Evolutionary conservation across 1,284 basidiomycete species (phyloP).

Genomic region (Malassezia obtusa): DNA sequence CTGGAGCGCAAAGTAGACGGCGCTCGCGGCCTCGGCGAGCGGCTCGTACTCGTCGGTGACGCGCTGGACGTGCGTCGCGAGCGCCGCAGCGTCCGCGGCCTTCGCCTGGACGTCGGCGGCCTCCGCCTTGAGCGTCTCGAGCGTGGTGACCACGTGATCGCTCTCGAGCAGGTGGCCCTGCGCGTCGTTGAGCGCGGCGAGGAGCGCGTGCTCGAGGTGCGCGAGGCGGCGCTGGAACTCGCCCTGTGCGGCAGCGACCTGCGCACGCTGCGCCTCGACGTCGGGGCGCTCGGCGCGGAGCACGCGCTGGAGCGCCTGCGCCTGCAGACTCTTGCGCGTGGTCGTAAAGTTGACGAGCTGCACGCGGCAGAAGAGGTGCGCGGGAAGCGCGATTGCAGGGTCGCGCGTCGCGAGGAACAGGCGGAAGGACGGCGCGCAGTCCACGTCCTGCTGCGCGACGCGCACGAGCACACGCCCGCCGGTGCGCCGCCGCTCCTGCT

Average conservation of each 20-base stretch:
- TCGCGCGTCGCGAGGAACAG: conserved; percentile 98
- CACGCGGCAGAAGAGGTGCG: conserved; percentile 95
- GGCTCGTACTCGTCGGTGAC: conserved; percentile 91
- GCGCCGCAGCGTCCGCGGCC: conserved; percentile 90
- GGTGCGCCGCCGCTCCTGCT: conserved; percentile 75
- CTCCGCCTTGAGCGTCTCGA: conserved; percentile 93
- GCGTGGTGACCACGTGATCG: conserved; percentile 94
- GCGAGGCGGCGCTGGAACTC: conserved; percentile 89
- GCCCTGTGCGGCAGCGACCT: conserved; percentile 95
- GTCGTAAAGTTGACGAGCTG: conserved; percentile 99
- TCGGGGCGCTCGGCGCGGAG: conserved; percentile 93
- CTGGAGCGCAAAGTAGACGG: conserved; percentile 93
- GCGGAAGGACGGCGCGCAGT: conserved; percentile 89
- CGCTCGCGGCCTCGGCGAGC: conserved; percentile 88
- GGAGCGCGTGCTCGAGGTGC: conserved; percentile 80
- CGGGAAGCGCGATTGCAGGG: conserved; percentile 92
- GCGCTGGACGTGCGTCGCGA: conserved; percentile 91
- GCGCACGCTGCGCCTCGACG: conserved; percentile 91
- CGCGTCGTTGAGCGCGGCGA: conserved; percentile 94
- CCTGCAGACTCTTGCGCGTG: conserved; percentile 95
- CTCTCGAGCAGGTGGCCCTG: conserved; percentile 95
- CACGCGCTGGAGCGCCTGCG: conserved; percentile 92
- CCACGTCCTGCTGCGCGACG: conserved; percentile 96
- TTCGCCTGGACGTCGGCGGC: conserved; percentile 92
- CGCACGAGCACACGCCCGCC: conserved; percentile 96